These are phyloP conservation scores for Meira nashicola DNA, from an alignment of 1,284 basidiomycete genomes.

Conservation along the genomic window DNA sequence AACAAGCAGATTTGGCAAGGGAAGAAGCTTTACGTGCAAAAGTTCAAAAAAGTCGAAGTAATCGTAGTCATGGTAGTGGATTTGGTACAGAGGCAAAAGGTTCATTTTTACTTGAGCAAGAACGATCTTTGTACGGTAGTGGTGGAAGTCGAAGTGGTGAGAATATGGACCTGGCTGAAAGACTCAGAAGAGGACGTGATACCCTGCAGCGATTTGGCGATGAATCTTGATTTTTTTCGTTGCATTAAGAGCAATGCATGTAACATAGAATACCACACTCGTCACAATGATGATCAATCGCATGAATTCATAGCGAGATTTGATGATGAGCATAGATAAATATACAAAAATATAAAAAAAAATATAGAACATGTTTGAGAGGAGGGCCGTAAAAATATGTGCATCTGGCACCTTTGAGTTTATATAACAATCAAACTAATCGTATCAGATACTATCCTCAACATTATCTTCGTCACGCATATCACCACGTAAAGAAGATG, in stretches of 20 bases:
- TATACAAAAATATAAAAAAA: no score
- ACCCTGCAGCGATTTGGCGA: slow-evolving; percentile 1
- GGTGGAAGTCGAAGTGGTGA: slow-evolving; percentile 26
- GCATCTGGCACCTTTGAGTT: no score
- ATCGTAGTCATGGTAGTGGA: slow-evolving; percentile 12
- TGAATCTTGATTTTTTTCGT: not conserved
- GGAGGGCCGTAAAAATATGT: no score
- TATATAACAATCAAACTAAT: no score
- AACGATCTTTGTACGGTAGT: slow-evolving; percentile 35
- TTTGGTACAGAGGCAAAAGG: slow-evolving; percentile 29
- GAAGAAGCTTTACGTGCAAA: slow-evolving; percentile 37
- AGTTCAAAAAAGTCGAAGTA: slow-evolving; percentile 18
- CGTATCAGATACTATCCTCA: no score
- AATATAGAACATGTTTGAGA: no score
- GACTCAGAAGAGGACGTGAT: slow-evolving; percentile 1
- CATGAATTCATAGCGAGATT: no score
- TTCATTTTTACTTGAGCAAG: slow-evolving; percentile 39
- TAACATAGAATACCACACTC: not conserved
- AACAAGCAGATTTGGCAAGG: slow-evolving; percentile 23
- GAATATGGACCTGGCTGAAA: not conserved
- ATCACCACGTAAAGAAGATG: no score
- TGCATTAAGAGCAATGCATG: not conserved
- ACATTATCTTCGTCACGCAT: no score
- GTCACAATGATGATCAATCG: not conserved
- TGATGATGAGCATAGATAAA: no score